phyloP scores from a whole-genome alignment of 169 alveolate species.

The Pseudocohnilembus persalinus region DNA sequence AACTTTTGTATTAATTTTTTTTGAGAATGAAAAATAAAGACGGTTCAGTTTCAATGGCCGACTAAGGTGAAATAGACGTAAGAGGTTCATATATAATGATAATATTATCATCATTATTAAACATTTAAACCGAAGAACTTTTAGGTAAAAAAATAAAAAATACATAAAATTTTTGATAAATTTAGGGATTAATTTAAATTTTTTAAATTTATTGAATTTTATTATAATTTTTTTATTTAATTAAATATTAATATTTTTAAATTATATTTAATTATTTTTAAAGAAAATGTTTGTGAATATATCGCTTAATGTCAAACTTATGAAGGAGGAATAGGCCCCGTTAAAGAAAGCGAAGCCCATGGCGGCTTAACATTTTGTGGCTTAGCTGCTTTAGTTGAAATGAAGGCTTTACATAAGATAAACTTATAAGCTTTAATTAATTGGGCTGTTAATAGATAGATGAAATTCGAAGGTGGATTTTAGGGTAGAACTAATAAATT shows the following conservation, averaged over 20 bases:
- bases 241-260: no score
- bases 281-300: constrained; percentile 75
- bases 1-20: constrained; percentile 87
- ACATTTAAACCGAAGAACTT: constrained; percentile 85
- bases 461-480: constrained; percentile 94
- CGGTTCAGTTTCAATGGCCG: constrained; percentile 91
- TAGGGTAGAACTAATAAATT: constrained; percentile 97
- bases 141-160: constrained; percentile 77
- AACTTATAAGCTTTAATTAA: constrained; percentile 82
- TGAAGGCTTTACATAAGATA: constrained; percentile 81
- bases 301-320: constrained; percentile 92
- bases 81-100: constrained; percentile 95
- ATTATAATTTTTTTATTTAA: no score
- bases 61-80: constrained; percentile 95
- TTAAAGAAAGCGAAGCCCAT: constrained; percentile 95
- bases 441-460: constrained; percentile 90
- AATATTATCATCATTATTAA: constrained; percentile 89
- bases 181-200: no score
- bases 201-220: no score
- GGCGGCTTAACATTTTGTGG: constrained; percentile 98
- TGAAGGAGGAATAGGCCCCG: constrained; percentile 97
- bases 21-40: constrained; percentile 79
- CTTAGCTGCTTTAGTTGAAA: constrained; percentile 89
- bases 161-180: no score
- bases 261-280: no score